These are phyloP conservation scores for Coemansia pectinata DNA, from an alignment of 192 early-diverging fungal species.

Conservation along the genomic window DNA sequence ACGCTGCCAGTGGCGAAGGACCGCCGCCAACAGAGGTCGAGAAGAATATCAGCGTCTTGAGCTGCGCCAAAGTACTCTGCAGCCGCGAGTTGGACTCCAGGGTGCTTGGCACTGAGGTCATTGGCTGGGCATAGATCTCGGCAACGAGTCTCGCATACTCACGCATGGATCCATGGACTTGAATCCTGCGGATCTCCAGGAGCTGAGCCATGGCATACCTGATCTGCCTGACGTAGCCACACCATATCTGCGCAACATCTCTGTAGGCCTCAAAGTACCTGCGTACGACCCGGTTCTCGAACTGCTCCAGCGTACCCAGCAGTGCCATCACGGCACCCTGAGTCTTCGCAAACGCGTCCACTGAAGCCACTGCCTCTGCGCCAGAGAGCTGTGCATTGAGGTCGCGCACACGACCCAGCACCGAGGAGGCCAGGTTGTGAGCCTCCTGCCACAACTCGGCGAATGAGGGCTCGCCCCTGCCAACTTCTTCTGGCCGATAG, in stretches of 20 bases:
- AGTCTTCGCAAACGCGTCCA: background rate
- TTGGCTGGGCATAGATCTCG: conserved; percentile 30
- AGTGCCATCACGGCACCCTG: conserved; percentile 17
- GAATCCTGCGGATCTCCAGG: conserved; percentile 18
- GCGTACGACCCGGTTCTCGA: conserved; percentile 25
- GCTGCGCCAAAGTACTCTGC: conserved; percentile 15
- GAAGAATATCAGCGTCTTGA: conserved; percentile 39
- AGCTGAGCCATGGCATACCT: conserved; percentile 20
- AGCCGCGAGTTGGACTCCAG: background rate
- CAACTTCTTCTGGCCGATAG: conserved; percentile 14
- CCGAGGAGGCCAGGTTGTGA: conserved; percentile 15
- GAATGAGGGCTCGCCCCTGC: conserved; percentile 13
- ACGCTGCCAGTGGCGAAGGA: conserved; percentile 13
- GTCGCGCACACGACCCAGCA: conserved; percentile 21
- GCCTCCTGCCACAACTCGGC: conserved; percentile 54
- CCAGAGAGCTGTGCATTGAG: background rate
- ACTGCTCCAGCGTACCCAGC: conserved; percentile 33
- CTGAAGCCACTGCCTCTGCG: background rate
- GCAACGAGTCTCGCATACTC: conserved; percentile 14
- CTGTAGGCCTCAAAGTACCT: conserved; percentile 43
- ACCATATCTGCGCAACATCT: conserved; percentile 52
- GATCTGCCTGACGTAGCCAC: conserved; percentile 20
- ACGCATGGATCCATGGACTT: background rate
- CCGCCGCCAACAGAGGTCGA: background rate
- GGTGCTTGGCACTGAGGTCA: conserved; percentile 4